A percentile compares a stretch with the other conserved stretches of the same genome.
Evolutionary conservation across 495 filamentous ascomycete genomes (phyloP).

Genomic region (Wilcoxina mikolae): DNA sequence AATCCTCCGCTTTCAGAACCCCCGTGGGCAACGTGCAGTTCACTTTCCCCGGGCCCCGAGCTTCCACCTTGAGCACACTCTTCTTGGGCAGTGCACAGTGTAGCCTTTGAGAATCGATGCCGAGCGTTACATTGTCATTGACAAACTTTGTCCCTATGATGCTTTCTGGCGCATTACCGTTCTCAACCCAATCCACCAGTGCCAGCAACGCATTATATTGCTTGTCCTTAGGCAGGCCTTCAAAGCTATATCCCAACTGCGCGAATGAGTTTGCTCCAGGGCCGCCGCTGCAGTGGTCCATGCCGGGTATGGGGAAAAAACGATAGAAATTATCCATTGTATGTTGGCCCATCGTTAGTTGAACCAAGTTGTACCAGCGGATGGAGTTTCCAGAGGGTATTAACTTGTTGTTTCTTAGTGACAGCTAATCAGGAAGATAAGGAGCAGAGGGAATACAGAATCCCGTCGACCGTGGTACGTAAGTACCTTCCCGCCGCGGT

Average conservation of each 20-base stretch:
- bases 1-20: too few species aligned
- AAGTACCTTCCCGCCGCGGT: too few species aligned
- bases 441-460: too few species aligned
- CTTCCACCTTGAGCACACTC: too few species aligned
- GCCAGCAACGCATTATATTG: slow-evolving; percentile 36
- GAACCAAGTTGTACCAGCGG: slow-evolving; percentile 35
- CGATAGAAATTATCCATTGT: slow-evolving; percentile 5
- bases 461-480: too few species aligned
- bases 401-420: too few species aligned
- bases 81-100: slow-evolving; percentile 20
- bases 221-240: slow-evolving; percentile 33
- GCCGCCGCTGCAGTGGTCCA: slow-evolving; percentile 23
- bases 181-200: slow-evolving; percentile 41
- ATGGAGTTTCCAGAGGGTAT: slow-evolving; percentile 34
- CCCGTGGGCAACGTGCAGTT: too few species aligned
- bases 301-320: slow-evolving; percentile 33
- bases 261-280: slow-evolving; percentile 18
- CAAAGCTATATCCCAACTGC: slow-evolving; percentile 22
- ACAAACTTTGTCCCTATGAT: slow-evolving; percentile 34
- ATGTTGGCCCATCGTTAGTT: slow-evolving; percentile 6
- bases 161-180: slow-evolving; percentile 29
- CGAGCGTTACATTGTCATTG: slow-evolving; percentile 21
- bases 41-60: too few species aligned
- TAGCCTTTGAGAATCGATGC: background rate
- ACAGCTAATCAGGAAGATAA: too few species aligned